phyloP scores from a whole-genome alignment of 805 yeast genomes.

The Dipodascopsis tothii region DNA sequence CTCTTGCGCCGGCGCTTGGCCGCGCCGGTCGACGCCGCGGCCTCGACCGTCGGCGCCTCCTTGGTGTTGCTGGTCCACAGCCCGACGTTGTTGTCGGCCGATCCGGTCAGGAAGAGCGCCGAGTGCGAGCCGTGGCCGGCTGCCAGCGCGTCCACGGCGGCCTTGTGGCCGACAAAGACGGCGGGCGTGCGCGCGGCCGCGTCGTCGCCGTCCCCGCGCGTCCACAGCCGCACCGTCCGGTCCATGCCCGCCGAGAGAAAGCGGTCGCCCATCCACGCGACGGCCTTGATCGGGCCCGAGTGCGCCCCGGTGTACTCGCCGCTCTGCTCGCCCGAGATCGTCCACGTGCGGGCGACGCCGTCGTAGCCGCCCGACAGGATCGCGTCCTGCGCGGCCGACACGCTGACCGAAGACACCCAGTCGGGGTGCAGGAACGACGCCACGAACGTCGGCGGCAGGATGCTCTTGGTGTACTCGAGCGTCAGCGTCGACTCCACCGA shows the following conservation, averaged over 20 bases:
- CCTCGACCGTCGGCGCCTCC: slow-evolving; percentile 55
- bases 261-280: slow-evolving; percentile 61
- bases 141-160: slow-evolving; percentile 72
- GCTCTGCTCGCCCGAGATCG: slow-evolving; percentile 68
- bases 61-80: slow-evolving; percentile 84
- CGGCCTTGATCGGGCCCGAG: slow-evolving; percentile 75
- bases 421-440: slow-evolving; percentile 88
- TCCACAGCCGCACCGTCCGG: slow-evolving; percentile 84
- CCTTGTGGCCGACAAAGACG: slow-evolving; percentile 73
- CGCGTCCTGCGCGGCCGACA: slow-evolving; percentile 24
- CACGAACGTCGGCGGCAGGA: slow-evolving; percentile 86
- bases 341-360: slow-evolving; percentile 87
- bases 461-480: slow-evolving; percentile 85
- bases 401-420: slow-evolving; percentile 78
- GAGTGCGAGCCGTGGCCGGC: slow-evolving; percentile 39
- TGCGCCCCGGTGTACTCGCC: slow-evolving; percentile 84
- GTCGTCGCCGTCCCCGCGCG: slow-evolving; percentile 36
- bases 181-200: slow-evolving; percentile 14
- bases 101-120: slow-evolving; percentile 70
- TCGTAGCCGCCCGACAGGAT: slow-evolving; percentile 89
- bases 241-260: slow-evolving; percentile 84
- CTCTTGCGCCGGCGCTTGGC: slow-evolving; percentile 82
- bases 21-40: slow-evolving; percentile 42
- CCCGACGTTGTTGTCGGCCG: slow-evolving; percentile 71
- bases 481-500: slow-evolving; percentile 73